Evolutionary conservation across 73 alveolate genomes (phyloP).

Genomic region (Tetrahymena malaccensis): DNA sequence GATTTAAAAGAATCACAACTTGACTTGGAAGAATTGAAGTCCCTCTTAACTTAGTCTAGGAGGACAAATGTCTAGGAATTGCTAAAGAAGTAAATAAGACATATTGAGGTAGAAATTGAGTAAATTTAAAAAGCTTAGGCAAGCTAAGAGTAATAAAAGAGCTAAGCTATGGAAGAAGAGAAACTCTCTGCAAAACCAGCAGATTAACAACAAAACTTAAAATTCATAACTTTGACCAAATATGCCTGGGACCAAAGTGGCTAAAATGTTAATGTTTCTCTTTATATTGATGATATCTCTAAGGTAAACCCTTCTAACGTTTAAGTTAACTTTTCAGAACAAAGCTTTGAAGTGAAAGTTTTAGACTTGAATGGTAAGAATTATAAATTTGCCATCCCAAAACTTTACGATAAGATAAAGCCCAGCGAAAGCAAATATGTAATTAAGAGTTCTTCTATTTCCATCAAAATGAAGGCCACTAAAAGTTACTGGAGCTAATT

Average conservation of each 20-base stretch:
- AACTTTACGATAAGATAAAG: conserved; percentile 19
- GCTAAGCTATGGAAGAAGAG: background rate
- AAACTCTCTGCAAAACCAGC: background rate
- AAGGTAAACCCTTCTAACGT: background rate
- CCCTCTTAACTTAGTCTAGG: background rate
- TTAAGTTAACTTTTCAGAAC: conserved; percentile 34
- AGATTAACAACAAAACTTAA: background rate
- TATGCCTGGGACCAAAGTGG: conserved; percentile 32
- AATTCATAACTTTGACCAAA: background rate
- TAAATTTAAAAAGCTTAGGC: background rate
- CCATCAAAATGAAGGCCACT: background rate
- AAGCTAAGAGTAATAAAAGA: conserved; percentile 2
- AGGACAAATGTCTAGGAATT: conserved; percentile 5
- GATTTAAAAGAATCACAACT: conserved; percentile 8
- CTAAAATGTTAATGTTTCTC: conserved; percentile 16
- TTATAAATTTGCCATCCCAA: conserved; percentile 9
- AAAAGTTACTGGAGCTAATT: background rate
- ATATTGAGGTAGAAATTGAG: conserved; percentile 1
- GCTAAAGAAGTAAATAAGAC: background rate
- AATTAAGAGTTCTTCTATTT: conserved; percentile 25
- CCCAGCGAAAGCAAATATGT: conserved; percentile 13
- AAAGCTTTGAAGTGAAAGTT: conserved; percentile 29
- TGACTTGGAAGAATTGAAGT: conserved; percentile 12
- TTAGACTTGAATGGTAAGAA: conserved; percentile 30
- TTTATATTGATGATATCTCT: conserved; percentile 41